These are phyloP conservation scores for Colletotrichum tropicicola DNA, from an alignment of 2,329 filamentous ascomycete genomes.

Conservation along the genomic window DNA sequence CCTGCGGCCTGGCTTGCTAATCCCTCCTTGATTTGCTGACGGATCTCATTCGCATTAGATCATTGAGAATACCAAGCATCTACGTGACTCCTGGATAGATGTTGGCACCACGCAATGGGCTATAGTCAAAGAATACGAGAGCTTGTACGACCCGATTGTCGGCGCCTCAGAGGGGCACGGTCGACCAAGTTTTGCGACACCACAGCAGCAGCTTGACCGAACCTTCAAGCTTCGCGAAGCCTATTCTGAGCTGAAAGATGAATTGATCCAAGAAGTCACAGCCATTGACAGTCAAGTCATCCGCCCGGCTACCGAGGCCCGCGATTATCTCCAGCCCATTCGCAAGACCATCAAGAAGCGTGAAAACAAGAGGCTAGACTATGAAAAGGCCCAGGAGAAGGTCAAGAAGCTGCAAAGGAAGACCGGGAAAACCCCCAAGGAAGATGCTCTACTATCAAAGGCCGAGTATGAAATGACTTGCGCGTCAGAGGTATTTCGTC, in stretches of 20 bases:
- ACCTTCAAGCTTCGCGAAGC: conserved; percentile 71
- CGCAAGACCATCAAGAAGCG: conserved; percentile 87
- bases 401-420: conserved; percentile 77
- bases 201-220: conserved; percentile 68
- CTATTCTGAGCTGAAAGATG: conserved; percentile 76
- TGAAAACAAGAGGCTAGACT: conserved; percentile 84
- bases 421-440: conserved; percentile 73
- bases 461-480: conserved; percentile 75
- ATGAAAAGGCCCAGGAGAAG: conserved; percentile 78
- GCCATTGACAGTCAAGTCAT: conserved; percentile 77
- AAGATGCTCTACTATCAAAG: conserved; percentile 76
- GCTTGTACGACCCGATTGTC: conserved; percentile 80
- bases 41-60: conserved; percentile 58
- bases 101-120: conserved; percentile 76
- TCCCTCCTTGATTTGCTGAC: neutral
- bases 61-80: conserved; percentile 77
- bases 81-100: conserved; percentile 81
- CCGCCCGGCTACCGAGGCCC: conserved; percentile 74
- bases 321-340: conserved; percentile 74
- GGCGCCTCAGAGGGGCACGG: conserved; percentile 67
- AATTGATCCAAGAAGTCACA: conserved; percentile 75
- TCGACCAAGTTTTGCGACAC: conserved; percentile 67
- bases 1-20: neutral
- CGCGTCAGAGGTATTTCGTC: conserved; percentile 64
- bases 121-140: conserved; percentile 73